These are phyloP conservation scores for Breviolum minutum DNA, from an alignment of 73 alveolate species.

Conservation along the genomic window DNA sequence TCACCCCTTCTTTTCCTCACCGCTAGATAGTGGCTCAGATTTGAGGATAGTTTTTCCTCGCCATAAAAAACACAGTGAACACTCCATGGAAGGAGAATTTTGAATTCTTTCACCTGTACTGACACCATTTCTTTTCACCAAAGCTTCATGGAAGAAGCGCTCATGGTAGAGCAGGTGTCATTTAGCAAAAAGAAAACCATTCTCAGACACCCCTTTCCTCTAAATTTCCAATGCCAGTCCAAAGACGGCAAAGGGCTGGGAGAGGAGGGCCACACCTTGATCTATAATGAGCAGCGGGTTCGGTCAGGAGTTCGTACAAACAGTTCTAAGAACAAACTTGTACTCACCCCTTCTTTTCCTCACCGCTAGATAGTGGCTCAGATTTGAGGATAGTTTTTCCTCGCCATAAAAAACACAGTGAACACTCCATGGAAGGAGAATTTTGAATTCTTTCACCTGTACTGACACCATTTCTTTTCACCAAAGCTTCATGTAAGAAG, in stretches of 20 bases:
- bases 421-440: too few relatives aligned
- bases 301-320: neutral
- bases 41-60: neutral
- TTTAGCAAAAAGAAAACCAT: neutral
- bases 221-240: too few relatives aligned
- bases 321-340: neutral
- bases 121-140: neutral
- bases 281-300: too few relatives aligned
- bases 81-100: too few relatives aligned
- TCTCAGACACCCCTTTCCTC: neutral
- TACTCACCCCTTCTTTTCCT: neutral
- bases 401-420: neutral
- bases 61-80: neutral
- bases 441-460: too few relatives aligned
- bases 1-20: neutral
- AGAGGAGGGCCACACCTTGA: too few relatives aligned
- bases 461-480: neutral
- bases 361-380: neutral
- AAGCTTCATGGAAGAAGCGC: slow-evolving; percentile 6
- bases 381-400: neutral
- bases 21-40: neutral
- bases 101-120: too few relatives aligned
- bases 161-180: neutral
- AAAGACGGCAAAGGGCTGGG: too few relatives aligned
- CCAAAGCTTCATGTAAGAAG: neutral